These are phyloP conservation scores for Ceriops tagal DNA, from an alignment of 345 rosid species.

Conservation along the genomic window DNA sequence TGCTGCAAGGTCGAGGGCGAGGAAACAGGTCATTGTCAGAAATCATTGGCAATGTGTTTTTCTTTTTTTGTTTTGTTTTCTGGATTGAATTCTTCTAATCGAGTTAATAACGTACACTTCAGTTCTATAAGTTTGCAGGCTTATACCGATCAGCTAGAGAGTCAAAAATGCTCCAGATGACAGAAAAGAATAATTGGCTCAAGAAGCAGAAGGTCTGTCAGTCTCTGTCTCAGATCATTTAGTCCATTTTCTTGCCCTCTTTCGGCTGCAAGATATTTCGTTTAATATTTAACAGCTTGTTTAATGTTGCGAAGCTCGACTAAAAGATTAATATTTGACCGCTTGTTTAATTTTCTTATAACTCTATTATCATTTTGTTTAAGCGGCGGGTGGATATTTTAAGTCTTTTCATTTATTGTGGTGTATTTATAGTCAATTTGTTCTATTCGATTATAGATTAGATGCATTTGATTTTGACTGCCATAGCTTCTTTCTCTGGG, in stretches of 20 bases:
- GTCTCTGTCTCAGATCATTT: neutral
- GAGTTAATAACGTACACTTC: neutral
- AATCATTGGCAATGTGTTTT: neutral
- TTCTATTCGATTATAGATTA: neutral
- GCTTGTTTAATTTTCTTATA: too few relatives aligned
- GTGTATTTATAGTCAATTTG: neutral
- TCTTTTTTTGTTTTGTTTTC: too few relatives aligned
- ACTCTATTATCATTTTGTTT: neutral
- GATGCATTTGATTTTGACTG: too few relatives aligned
- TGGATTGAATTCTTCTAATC: too few relatives aligned
- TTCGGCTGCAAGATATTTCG: too few relatives aligned
- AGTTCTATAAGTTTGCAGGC: conserved; percentile 20
- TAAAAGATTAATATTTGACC: too few relatives aligned
- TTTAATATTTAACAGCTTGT: too few relatives aligned
- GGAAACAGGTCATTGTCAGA: conserved; percentile 35
- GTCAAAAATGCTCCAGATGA: conserved; percentile 24
- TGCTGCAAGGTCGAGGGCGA: conserved; percentile 46
- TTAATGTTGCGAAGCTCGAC: too few relatives aligned
- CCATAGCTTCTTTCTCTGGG: too few relatives aligned
- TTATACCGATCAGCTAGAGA: conserved; percentile 38
- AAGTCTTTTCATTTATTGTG: neutral
- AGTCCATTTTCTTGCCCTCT: too few relatives aligned
- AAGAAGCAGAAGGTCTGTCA: conserved; percentile 31
- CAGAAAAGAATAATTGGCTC: conserved; percentile 32
- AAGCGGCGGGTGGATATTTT: conserved; percentile 22